These are phyloP conservation scores for Kuraishia floccosa DNA, from an alignment of 805 yeast species.

Conservation along the genomic window DNA sequence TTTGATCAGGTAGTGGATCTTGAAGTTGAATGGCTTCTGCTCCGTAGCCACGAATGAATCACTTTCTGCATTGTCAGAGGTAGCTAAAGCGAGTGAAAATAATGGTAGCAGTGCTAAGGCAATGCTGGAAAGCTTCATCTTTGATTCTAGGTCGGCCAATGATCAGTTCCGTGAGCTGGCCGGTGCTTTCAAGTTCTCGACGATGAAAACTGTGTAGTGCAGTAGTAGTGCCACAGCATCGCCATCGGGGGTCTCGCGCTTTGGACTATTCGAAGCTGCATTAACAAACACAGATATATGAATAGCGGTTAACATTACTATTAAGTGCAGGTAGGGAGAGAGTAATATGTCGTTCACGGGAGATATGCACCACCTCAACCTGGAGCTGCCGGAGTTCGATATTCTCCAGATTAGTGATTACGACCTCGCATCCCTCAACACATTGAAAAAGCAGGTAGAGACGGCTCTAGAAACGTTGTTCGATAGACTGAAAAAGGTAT, in stretches of 20 bases:
- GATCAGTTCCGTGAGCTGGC: too few relatives aligned
- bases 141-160: too few relatives aligned
- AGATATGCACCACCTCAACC: conserved; percentile 10
- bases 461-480: conserved; percentile 25
- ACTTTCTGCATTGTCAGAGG: conserved; percentile 4
- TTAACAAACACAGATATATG: too few relatives aligned
- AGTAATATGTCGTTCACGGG: conserved; percentile 13
- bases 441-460: conserved; percentile 27
- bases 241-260: too few relatives aligned
- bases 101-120: conserved; percentile 6
- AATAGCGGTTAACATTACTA: too few relatives aligned
- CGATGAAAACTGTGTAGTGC: too few relatives aligned
- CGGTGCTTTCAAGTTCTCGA: too few relatives aligned
- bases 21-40: conserved; percentile 29
- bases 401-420: conserved; percentile 5
- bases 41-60: conserved; percentile 17
- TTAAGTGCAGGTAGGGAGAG: too few relatives aligned
- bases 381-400: conserved; percentile 6
- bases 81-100: conserved; percentile 5
- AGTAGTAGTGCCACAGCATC: too few relatives aligned
- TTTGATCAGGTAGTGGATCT: conserved; percentile 35
- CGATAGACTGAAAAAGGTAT: conserved; percentile 12
- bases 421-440: conserved; percentile 12
- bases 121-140: conserved; percentile 11
- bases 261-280: too few relatives aligned